These are phyloP conservation scores for Chrysoporthe deuterocubensis DNA, from an alignment of 2,329 filamentous ascomycete genomes.

Conservation along the genomic window DNA sequence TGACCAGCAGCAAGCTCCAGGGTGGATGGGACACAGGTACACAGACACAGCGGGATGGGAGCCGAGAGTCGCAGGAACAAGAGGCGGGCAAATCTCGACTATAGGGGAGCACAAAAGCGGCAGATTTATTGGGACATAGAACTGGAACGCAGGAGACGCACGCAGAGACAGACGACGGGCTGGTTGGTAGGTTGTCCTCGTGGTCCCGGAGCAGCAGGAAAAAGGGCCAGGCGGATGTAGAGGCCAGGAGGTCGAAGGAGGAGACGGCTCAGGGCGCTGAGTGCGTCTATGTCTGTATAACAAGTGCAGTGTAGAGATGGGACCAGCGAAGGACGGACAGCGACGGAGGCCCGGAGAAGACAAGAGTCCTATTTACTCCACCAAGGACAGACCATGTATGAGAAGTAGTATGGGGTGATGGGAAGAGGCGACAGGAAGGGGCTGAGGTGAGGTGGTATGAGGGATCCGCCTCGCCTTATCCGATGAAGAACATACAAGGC, in stretches of 20 bases:
- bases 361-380: background rate
- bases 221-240: too few species aligned
- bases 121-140: conserved; percentile 11
- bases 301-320: background rate
- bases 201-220: background rate
- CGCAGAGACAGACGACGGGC: background rate
- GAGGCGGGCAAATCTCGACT: conserved; percentile 2
- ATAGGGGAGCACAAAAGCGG: background rate
- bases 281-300: background rate
- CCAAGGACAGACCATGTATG: background rate
- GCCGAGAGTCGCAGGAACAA: conserved; percentile 3
- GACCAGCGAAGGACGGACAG: background rate
- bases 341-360: background rate
- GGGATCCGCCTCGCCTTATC: background rate
- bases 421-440: background rate
- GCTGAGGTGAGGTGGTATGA: background rate
- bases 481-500: background rate
- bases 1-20: background rate
- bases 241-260: background rate
- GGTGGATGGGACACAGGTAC: background rate
- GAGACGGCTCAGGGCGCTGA: too few species aligned
- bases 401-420: background rate
- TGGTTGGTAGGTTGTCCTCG: background rate
- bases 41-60: background rate
- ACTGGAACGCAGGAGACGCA: background rate